Conservation (phyloP, 805 yeast genomes). For the Starmerella geochares region DNA sequence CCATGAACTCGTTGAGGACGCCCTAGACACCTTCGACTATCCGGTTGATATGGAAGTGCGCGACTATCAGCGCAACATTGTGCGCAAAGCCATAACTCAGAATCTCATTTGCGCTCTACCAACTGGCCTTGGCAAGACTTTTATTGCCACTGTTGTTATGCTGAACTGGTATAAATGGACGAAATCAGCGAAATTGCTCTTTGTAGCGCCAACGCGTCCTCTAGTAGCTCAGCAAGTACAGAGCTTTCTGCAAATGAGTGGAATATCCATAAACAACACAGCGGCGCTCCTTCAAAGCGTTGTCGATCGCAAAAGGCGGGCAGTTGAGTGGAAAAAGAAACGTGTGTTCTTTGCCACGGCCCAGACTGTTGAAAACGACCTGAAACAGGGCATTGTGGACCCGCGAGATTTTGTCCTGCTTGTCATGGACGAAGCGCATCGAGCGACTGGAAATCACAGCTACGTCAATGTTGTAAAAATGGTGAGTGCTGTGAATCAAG, state of each 20-base stretch:
- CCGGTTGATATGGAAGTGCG: conserved; percentile 78
- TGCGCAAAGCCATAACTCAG: conserved; percentile 55
- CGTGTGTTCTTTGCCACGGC: conserved; percentile 91
- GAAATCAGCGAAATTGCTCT: conserved; percentile 62
- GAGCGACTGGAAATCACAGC: conserved; percentile 84
- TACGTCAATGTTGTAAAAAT: conserved; percentile 73
- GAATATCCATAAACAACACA: conserved; percentile 64
- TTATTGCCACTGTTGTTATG: conserved; percentile 91
- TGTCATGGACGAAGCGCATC: conserved; percentile 91
- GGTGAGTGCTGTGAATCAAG: conserved; percentile 49
- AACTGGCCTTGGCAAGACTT: conserved; percentile 95
- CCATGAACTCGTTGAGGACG: conserved; percentile 39
- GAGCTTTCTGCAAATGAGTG: conserved; percentile 81
- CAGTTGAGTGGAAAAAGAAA: conserved; percentile 64
- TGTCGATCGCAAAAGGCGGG: conserved; percentile 48
- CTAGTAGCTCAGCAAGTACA: conserved; percentile 91
- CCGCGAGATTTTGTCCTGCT: conserved; percentile 66
- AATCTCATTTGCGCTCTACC: conserved; percentile 86
- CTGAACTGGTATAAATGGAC: conserved; percentile 84
- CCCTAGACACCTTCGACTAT: conserved; percentile 49
- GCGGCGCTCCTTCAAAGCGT: conserved; percentile 36
- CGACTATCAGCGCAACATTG: conserved; percentile 81
- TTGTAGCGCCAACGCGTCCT: conserved; percentile 96
- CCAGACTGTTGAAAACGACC: conserved; percentile 87
- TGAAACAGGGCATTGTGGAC: conserved; percentile 59